Percentiles rank a stretch among this genome's conserved stretches.
These are phyloP conservation scores for Prillingera fragicola DNA, from an alignment of 1,284 basidiomycete genomes.

Conservation along the genomic window DNA sequence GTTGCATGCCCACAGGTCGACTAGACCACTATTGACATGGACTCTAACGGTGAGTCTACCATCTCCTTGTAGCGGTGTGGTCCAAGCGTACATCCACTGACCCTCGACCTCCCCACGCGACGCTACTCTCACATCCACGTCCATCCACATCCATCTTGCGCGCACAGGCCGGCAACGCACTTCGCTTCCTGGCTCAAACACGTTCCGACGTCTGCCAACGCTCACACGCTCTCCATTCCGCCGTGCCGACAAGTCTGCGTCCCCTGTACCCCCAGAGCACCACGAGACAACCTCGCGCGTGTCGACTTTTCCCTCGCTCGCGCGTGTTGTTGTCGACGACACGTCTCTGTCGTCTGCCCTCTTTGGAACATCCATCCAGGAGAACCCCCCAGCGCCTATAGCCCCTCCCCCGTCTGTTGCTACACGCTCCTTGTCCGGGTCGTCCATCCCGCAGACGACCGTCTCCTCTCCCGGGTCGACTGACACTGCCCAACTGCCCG, in stretches of 20 bases:
- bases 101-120: background rate
- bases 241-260: conserved; percentile 23
- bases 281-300: conserved; percentile 1
- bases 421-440: too few relatives aligned
- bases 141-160: background rate
- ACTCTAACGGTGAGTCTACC: too few relatives aligned
- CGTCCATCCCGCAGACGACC: too few relatives aligned
- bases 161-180: conserved; percentile 19
- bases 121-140: background rate
- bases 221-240: conserved; percentile 32
- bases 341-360: conserved; percentile 15
- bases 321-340: conserved; percentile 20
- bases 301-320: conserved; percentile 14
- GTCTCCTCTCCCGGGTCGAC: too few relatives aligned
- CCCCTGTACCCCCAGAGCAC: background rate
- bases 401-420: too few relatives aligned
- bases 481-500: too few relatives aligned
- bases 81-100: background rate
- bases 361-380: conserved; percentile 12
- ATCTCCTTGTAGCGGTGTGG: too few relatives aligned
- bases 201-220: conserved; percentile 32
- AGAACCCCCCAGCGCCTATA: too few relatives aligned
- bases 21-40: too few relatives aligned
- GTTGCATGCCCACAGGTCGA: too few relatives aligned
- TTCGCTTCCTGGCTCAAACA: conserved; percentile 28